Percentiles rank a stretch among this genome's conserved stretches.
phyloP scores from a whole-genome alignment of 2,329 filamentous ascomycete species.

The Talaromyces verruculosus region DNA sequence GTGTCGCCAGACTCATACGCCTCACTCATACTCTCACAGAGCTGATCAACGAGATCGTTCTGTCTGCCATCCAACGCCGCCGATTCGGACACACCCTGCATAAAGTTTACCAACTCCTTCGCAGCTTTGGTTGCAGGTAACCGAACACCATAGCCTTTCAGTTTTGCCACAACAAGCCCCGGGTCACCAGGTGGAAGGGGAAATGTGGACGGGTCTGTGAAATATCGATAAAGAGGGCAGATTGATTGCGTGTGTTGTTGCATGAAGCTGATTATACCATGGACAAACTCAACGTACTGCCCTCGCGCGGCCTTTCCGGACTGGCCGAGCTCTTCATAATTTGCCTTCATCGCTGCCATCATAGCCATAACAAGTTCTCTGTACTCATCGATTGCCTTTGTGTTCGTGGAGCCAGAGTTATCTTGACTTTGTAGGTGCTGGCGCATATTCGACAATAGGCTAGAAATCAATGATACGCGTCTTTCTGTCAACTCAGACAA shows the following conservation, averaged over 20 bases:
- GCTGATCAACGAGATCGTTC: conserved; percentile 55
- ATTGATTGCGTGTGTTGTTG: conserved; percentile 61
- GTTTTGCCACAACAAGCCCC: conserved; percentile 60
- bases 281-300: conserved; percentile 62
- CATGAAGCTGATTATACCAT: conserved; percentile 58
- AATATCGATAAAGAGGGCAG: conserved; percentile 57
- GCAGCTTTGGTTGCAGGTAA: conserved; percentile 50
- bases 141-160: conserved; percentile 60
- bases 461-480: conserved; percentile 57
- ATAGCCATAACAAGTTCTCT: conserved; percentile 54
- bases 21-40: conserved; percentile 51
- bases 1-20: conserved; percentile 44
- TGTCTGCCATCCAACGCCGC: conserved; percentile 61
- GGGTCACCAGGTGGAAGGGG: conserved; percentile 61
- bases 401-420: conserved; percentile 35
- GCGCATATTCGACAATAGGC: conserved; percentile 61
- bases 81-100: conserved; percentile 60
- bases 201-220: conserved; percentile 60
- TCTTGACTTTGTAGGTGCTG: conserved; percentile 45
- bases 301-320: conserved; percentile 42
- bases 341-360: conserved; percentile 62
- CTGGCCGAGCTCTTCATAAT: conserved; percentile 56
- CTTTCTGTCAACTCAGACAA: conserved; percentile 55
- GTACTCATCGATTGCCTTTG: conserved; percentile 46
- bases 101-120: conserved; percentile 58